Evolutionary conservation across 352 stramenopile genomes (phyloP), one percentile per base, ranked within the genome.

Genomic region (Globisporangium apiculatum): DNA sequence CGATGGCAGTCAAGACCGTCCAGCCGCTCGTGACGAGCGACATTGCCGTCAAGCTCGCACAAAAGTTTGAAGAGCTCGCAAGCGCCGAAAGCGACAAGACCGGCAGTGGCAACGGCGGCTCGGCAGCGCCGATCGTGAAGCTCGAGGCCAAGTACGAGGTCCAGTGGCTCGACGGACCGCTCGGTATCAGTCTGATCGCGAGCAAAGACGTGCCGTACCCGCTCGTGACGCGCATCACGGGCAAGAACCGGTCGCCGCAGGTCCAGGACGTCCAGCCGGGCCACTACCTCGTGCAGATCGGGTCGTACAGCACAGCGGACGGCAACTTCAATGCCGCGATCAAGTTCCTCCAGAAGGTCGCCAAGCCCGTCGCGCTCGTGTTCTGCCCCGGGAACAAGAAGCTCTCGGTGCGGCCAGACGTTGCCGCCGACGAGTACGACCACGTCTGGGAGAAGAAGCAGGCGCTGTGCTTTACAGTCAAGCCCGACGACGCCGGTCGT

Each of bases 371-470:
- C 35, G 89, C 81, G 24, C 64, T 95, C 6, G 93, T 74, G 63
- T 95, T 95, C 50, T 92, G 81, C 31, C 85, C 85, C 1, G 79
- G 84, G 51, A 88, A 87, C 62, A 90, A 92, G 57, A 89, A 91
- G 60, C 53, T 79, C 31, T 93, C 83, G 15, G 69, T 73, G 17
- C 85, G 83, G 4, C 85, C 85, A 6, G 83, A 95, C 1, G 55
- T 80, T 1, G 61, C 67, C 0, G 68, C 69, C 4, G 82, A 95
- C 53, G 85, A 95, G 50, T 95, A 91, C 53, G 85, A 95, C 35
- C 85, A 95, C 51, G 69, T 89, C 12, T 95, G 85, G 85, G 85
- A 95, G 57, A 95, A 95, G 76, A 95, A 95, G 61, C 85, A 95
- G 43, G 73, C 85, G 14, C 67, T 95, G 49, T 79, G 67, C 15